phyloP scores from a whole-genome alignment of 345 rosid genomes.

The Arabis hirsuta region DNA sequence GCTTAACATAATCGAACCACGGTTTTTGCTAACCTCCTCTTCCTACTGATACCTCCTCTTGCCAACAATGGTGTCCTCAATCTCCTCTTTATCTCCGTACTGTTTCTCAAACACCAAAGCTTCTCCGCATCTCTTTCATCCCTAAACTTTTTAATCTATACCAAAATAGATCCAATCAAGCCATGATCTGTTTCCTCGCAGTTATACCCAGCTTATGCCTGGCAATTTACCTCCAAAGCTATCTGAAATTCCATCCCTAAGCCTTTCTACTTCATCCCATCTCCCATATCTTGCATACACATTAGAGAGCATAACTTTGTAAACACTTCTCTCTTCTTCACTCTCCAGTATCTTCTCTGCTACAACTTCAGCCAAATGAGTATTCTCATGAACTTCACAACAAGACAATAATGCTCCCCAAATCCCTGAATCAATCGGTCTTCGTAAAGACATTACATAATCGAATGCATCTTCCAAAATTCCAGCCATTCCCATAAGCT shows the following conservation, averaged over 20 bases:
- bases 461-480: conserved; percentile 70
- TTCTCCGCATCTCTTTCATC: not conserved
- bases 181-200: not conserved
- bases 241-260: conserved; percentile 53
- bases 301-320: conserved; percentile 77
- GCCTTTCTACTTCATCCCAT: conserved; percentile 69
- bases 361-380: conserved; percentile 66
- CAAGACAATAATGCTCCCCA: conserved; percentile 90
- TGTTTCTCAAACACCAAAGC: conserved; percentile 4
- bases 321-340: conserved; percentile 63
- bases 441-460: conserved; percentile 58
- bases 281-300: conserved; percentile 73
- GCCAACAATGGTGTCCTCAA: not conserved
- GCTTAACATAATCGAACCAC: not conserved
- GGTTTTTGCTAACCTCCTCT: not conserved
- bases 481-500: conserved; percentile 78
- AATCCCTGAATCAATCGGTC: conserved; percentile 72
- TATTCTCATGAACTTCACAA: conserved; percentile 62
- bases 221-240: conserved; percentile 52
- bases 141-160: not conserved
- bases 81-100: not conserved
- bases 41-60: not conserved
- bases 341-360: conserved; percentile 56
- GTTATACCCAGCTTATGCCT: conserved; percentile 65
- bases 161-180: not conserved